A percentile compares a stretch with the other conserved stretches of the same genome.
Evolutionary conservation across 371 early-diverging fungal genomes (phyloP).

Genomic region (Blakeslea trispora): DNA sequence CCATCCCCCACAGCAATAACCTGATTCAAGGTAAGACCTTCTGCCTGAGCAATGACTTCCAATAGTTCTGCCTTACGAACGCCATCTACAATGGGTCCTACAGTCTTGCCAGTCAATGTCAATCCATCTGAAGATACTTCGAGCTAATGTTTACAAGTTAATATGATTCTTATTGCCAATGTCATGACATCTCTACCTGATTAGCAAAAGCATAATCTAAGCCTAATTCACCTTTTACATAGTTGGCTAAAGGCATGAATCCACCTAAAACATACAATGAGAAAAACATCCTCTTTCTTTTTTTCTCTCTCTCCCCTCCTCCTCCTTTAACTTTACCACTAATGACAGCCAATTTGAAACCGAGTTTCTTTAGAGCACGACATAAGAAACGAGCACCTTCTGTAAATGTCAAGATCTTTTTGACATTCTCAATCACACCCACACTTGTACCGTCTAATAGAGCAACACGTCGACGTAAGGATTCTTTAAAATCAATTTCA

Average conservation of each 20-base stretch:
- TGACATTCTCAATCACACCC: conserved; percentile 75
- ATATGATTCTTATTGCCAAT: no score
- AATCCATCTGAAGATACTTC: conserved; percentile 82
- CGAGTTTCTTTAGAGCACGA: conserved; percentile 84
- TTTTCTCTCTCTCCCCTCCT: no score
- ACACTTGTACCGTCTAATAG: conserved; percentile 89
- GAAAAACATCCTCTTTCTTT: not conserved
- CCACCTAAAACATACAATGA: conserved; percentile 62
- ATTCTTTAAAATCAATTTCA: conserved; percentile 94
- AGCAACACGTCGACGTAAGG: conserved; percentile 83
- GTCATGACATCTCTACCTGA: conserved; percentile 54
- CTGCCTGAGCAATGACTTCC: conserved; percentile 92
- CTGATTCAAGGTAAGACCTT: conserved; percentile 81
- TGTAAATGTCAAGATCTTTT: conserved; percentile 77
- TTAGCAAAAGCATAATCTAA: conserved; percentile 98
- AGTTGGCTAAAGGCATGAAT: conserved; percentile 88
- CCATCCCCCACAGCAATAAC: conserved; percentile 99
- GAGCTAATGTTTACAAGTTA: no score
- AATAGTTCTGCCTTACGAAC: conserved; percentile 92
- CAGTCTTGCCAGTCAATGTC: conserved; percentile 81
- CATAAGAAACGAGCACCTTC: conserved; percentile 92
- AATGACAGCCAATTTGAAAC: conserved; percentile 93
- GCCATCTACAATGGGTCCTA: conserved; percentile 91
- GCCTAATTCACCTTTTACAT: conserved; percentile 87
- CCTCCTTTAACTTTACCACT: no score